Base-by-base conservation (phyloP, 495 filamentous ascomycete species). In the Trypethelium eluteriae region DNA sequence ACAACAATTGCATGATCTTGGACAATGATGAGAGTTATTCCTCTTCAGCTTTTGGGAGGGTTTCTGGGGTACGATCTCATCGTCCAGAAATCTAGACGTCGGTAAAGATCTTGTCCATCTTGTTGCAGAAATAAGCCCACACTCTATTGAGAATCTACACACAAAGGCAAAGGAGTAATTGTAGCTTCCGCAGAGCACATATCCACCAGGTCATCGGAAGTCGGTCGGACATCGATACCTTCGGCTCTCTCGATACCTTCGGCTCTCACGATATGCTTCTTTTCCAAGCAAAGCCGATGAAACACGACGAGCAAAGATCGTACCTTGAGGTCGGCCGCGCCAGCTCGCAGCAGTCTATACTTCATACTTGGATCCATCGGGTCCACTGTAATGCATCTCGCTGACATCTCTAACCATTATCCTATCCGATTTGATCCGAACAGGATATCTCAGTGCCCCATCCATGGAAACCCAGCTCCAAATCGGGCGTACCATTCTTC, bases 381-480 rank as follows among this genome's bases (percentile, higher is more conserved):
- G 2, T 36, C 25, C 7, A 34, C 53, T 59, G 2, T 59, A 7
- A 34, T 59, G 2, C 36, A 3, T 6, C 10, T 14, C 14, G 36
- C 14, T 18, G 0, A 59, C 7, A 59, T 32, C 11, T 35, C 2
- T 36, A 2, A 34, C 1, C 41, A 44, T 44, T 44, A 7, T 0
- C 0, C 25, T 25, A 25, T 1, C 25, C 25, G 25, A 25, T 25
- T 0, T 1, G 0, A 7, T 44, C 14, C 41, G 7, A 44, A 35
- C 11, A 36, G 53, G 10, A 2, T 0, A 34, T 36, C 36, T 36
- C 3, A 59, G 25, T 34, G 53, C 25, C 14, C 53, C 2, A 14
- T 36, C 53, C 32, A 59, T 59, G 53, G 53, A 59, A 11, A 4
- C 53, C 53, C 53, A 59, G 18, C 53, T 59, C 53, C 53, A 59